Evolutionary conservation across 1,284 basidiomycete species (phyloP).

Genomic region (Bjerkandera adusta): DNA sequence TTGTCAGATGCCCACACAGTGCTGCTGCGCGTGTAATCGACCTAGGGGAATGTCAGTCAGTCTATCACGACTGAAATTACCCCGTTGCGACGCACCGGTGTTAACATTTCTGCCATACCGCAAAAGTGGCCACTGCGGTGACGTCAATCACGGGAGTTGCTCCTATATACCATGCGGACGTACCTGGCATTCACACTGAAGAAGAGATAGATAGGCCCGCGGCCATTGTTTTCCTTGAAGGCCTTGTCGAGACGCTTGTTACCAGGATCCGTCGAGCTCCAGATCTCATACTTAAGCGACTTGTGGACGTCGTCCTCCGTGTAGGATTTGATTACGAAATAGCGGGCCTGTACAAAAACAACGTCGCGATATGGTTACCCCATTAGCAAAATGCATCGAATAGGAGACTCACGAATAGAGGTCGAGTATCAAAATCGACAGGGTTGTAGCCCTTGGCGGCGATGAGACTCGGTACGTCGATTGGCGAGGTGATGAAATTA

Average conservation of each 20-base stretch:
- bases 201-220: slow-evolving; percentile 93
- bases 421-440: slow-evolving; percentile 78
- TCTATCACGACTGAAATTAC: neutral
- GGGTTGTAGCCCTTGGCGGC: slow-evolving; percentile 92
- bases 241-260: slow-evolving; percentile 96
- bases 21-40: slow-evolving; percentile 82
- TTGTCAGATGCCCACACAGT: slow-evolving; percentile 98
- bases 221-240: slow-evolving; percentile 83
- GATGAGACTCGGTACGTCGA: slow-evolving; percentile 86
- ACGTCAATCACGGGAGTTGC: slow-evolving; percentile 11
- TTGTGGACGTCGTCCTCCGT: slow-evolving; percentile 98
- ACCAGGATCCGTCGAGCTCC: slow-evolving; percentile 94
- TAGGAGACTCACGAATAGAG: slow-evolving; percentile 58
- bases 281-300: slow-evolving; percentile 94
- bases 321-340: slow-evolving; percentile 97
- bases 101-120: slow-evolving; percentile 95
- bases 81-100: slow-evolving; percentile 49
- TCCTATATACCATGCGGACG: neutral
- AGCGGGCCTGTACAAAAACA: slow-evolving; percentile 66
- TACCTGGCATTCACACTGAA: slow-evolving; percentile 93
- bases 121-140: slow-evolving; percentile 85
- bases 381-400: too few species aligned
- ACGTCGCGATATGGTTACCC: neutral
- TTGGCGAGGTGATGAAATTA: slow-evolving; percentile 52
- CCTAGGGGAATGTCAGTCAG: slow-evolving; percentile 34